These are phyloP conservation scores for Kwoniella shivajii DNA, from an alignment of 1,284 basidiomycete species.

Conservation along the genomic window DNA sequence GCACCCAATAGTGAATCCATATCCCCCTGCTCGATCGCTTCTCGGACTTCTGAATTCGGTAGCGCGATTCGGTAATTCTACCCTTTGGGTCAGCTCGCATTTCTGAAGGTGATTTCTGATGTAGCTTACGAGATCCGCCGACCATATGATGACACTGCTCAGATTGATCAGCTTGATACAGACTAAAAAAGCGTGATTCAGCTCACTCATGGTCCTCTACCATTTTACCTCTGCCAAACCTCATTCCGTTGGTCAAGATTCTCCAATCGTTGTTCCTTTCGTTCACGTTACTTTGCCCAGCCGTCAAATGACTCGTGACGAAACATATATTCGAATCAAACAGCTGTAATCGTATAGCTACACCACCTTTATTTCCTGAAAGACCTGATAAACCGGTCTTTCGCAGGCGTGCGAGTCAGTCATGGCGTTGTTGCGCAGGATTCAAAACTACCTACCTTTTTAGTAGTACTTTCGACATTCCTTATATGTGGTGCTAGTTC, in stretches of 20 bases:
- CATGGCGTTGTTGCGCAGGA: neutral
- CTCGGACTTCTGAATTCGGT: constrained; percentile 76
- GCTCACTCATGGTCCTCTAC: constrained; percentile 86
- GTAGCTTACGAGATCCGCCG: constrained; percentile 69
- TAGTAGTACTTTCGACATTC: constrained; percentile 85
- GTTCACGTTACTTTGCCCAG: constrained; percentile 83
- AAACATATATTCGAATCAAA: constrained; percentile 92
- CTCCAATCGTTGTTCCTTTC: constrained; percentile 92
- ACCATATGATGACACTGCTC: constrained; percentile 72
- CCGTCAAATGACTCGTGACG: constrained; percentile 87
- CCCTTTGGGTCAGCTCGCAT: neutral
- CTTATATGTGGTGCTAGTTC: constrained; percentile 76
- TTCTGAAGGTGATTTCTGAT: neutral
- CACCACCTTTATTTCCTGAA: constrained; percentile 96
- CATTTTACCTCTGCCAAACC: constrained; percentile 84
- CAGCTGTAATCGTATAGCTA: constrained; percentile 88
- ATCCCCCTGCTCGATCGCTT: constrained; percentile 65
- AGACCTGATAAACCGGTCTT: constrained; percentile 94
- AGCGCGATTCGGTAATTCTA: constrained; percentile 89
- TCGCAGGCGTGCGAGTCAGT: neutral
- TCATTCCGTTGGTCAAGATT: constrained; percentile 79
- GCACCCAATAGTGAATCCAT: constrained; percentile 72
- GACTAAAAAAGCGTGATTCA: neutral
- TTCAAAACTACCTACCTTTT: constrained; percentile 65
- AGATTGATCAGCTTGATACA: neutral